Evolutionary conservation across 2,329 filamentous ascomycete genomes (phyloP), one percentile per base, ranked within the genome.

Genomic region (Plectosphaerella plurivora): DNA sequence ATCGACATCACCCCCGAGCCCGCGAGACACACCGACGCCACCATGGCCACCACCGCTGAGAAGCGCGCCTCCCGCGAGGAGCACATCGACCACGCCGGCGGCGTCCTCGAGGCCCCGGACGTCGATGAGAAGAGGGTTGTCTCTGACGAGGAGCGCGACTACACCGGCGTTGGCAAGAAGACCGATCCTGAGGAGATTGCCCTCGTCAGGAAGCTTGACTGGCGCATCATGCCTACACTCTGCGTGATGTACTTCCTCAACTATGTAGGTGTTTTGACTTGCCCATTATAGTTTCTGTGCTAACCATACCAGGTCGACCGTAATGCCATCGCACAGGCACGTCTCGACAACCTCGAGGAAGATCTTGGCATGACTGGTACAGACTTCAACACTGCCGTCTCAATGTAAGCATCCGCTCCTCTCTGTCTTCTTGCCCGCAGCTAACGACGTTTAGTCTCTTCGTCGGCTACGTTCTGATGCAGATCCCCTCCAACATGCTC

Each of bases 281-380:
- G n/a, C n/a, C n/a, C n/a, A n/a, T n/a, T n/a, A n/a, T n/a, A n/a
- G 3, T 11, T 9, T 15, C 18, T 33, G 28, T 9, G 28, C 28
- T 33, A 12, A 33, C 16, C 14, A 56, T 47, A 55, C 53, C 74
- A 73, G 50, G 64, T 76, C 18, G 74, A 77, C 42, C 66, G 73
- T 7, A 76, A 76, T 52, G 74, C 73, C 25, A 76, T 78, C 50
- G 72, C 73, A 1, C 72, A 74, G 44, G 74, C 74, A 6, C 69
- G 74, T 52, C 59, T 73, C 10, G 64, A 68, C 36, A 53, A 63
- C 10, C 57, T 78, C 4, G 72, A 77, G 53, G 60, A 69, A 10
- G 75, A 79, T 45, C 63, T 77, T 15, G 62, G 65, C 8, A 62
- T 78, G 58, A 65, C 64, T 2, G 72, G 71, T 7, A 71, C 68